These are phyloP conservation scores for Diaporthe amygdali DNA, from an alignment of 2,329 filamentous ascomycete species.

Conservation along the genomic window DNA sequence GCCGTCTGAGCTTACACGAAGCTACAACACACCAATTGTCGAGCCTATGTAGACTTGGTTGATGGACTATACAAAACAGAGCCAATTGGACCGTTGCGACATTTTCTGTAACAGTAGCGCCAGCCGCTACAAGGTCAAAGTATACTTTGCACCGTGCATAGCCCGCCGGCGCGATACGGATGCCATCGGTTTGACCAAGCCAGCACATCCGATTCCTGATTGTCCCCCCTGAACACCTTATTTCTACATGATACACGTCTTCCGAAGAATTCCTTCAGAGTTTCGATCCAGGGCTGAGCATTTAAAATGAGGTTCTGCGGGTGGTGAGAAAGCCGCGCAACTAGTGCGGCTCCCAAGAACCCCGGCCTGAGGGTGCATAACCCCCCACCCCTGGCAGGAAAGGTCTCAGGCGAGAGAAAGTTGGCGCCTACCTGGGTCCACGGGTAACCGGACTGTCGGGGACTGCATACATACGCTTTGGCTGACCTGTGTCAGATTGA, in stretches of 20 bases:
- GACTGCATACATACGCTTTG: constrained; percentile 1
- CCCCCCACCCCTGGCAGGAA: neutral
- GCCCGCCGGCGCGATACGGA: neutral
- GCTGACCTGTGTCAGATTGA: neutral
- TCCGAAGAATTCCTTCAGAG: neutral
- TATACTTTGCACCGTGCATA: neutral
- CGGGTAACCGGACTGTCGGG: constrained; percentile 11
- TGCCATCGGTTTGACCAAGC: neutral
- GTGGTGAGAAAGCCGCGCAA: neutral
- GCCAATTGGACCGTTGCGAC: too few relatives aligned
- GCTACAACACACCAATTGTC: too few relatives aligned
- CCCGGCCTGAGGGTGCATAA: neutral
- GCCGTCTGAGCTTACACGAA: too few relatives aligned
- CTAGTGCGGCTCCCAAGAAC: constrained; percentile 8
- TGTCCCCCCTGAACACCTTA: neutral
- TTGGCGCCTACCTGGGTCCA: neutral
- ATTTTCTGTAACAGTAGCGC: too few relatives aligned
- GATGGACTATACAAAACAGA: too few relatives aligned
- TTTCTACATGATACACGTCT: neutral
- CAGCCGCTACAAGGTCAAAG: neutral
- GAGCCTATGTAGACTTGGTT: neutral
- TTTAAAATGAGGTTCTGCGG: neutral
- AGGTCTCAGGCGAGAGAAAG: neutral
- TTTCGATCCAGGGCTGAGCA: neutral
- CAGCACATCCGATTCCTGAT: neutral